Base-by-base conservation (phyloP, 352 stramenopile genomes). In the Phytophthora capsici region DNA sequence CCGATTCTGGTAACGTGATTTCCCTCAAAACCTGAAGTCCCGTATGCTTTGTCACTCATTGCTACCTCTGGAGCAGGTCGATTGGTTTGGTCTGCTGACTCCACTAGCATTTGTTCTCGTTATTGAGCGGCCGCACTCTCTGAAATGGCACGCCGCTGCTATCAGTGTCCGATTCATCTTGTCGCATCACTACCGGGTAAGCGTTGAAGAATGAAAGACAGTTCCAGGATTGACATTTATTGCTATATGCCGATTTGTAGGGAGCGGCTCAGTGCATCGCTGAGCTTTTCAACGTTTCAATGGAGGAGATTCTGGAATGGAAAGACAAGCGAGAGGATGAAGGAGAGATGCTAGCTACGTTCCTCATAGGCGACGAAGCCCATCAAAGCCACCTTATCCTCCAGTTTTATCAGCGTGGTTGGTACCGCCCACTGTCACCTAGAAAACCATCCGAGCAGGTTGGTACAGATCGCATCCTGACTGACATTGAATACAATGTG, bases 91-190 rank as follows among this genome's bases (percentile, higher is more conserved):
- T 20, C 45, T 89, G 1, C 41, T 93, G 16, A 80, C 80, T 19
- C 73, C 80, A 14, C 57, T 92, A 14, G 63, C 84, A 6, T 91
- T 91, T 44, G 74, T 78, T 0, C 61, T 94, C 28, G 69, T 88
- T 17, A 52, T 78, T 14, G 73, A 89, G 34, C 82, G 77, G 1
- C 48, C 70, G 3, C 65, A 74, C 10, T 90, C 82, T 6, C 66
- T 92, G 9, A 91, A 90, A 66, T 91, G 85, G 83, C 69, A 77
- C 7, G 77, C 81, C 0, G 83, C 81, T 1, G 70, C 78, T 7
- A 77, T 83, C 19, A 77, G 75, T 14, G 69, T 90, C 26, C 71
- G 83, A 30, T 84, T 77, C 23, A 65, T 88, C 8, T 78, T 86
- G 32, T 60, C 56, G 3, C 75, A 60, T 47, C 50, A 71, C 17